Conservation (phyloP, 805 yeast species). For the Ogataea siamensis region DNA sequence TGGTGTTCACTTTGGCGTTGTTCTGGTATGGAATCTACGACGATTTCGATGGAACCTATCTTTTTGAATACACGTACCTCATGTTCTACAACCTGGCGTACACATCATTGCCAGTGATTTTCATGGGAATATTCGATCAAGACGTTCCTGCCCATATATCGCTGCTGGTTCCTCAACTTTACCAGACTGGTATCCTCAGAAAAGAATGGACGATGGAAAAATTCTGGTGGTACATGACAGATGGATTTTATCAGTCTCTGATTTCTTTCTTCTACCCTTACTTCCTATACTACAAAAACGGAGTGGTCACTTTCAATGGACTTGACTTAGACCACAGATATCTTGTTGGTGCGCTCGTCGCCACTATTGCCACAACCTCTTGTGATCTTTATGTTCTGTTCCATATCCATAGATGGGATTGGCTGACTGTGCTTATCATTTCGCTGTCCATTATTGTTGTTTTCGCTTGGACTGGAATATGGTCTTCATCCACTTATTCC, state of each 20-base stretch:
- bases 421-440: slow-evolving; percentile 59
- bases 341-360: slow-evolving; percentile 66
- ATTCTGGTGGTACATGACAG: slow-evolving; percentile 71
- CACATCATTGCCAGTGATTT: slow-evolving; percentile 77
- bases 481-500: slow-evolving; percentile 56
- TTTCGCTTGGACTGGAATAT: slow-evolving; percentile 77
- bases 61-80: slow-evolving; percentile 74
- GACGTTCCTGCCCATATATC: slow-evolving; percentile 73
- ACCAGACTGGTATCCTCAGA: slow-evolving; percentile 69
- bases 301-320: slow-evolving; percentile 43
- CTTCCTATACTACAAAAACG: slow-evolving; percentile 43
- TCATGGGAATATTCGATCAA: slow-evolving; percentile 77
- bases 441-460: slow-evolving; percentile 57
- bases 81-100: slow-evolving; percentile 82
- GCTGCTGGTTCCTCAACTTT: slow-evolving; percentile 69
- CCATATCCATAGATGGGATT: slow-evolving; percentile 81
- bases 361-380: slow-evolving; percentile 62
- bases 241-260: slow-evolving; percentile 73
- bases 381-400: slow-evolving; percentile 65
- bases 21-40: slow-evolving; percentile 79
- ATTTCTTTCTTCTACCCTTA: slow-evolving; percentile 75
- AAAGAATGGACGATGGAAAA: slow-evolving; percentile 67
- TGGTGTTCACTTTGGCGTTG: slow-evolving; percentile 66
- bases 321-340: slow-evolving; percentile 67
- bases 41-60: slow-evolving; percentile 76